Conservation (phyloP, 2,329 filamentous ascomycete genomes). For the Alternaria gaisen region DNA sequence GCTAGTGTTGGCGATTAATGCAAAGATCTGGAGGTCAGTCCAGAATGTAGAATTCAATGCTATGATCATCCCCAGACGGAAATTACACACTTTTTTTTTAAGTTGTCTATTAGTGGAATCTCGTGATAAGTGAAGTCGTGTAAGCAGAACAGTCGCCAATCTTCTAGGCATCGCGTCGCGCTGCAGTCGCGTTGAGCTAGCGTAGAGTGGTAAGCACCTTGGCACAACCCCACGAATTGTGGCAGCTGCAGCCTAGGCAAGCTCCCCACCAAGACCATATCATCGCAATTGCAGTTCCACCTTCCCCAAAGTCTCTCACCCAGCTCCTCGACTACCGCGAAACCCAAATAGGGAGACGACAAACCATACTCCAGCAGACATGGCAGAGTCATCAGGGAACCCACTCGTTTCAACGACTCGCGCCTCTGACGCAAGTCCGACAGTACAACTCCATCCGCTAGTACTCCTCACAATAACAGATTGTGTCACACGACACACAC, state of each 20-base stretch:
- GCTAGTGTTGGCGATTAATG: background rate
- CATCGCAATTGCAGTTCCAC: constrained; percentile 10
- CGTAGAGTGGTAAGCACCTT: constrained; percentile 10
- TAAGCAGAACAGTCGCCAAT: background rate
- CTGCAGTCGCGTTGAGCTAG: constrained; percentile 12
- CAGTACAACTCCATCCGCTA: constrained; percentile 87
- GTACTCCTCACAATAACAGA: constrained; percentile 97
- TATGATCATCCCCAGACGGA: background rate
- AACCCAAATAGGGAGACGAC: background rate
- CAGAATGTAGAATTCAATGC: background rate
- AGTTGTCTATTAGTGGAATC: background rate
- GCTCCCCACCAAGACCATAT: constrained; percentile 17
- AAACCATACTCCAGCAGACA: constrained; percentile 24
- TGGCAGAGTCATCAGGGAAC: constrained; percentile 51
- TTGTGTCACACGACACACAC: constrained; percentile 89
- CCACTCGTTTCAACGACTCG: constrained; percentile 56
- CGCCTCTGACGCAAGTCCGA: constrained; percentile 74
- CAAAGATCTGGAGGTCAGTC: background rate
- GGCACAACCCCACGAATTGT: constrained; percentile 17
- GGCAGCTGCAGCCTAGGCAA: constrained; percentile 23
- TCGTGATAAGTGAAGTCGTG: background rate
- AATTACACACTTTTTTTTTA: background rate
- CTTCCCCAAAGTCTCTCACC: background rate
- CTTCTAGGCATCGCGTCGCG: constrained; percentile 11
- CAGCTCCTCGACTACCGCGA: background rate